Evolutionary conservation across 2,329 filamentous ascomycete species (phyloP).

Genomic region (Clonostachys rosea): DNA sequence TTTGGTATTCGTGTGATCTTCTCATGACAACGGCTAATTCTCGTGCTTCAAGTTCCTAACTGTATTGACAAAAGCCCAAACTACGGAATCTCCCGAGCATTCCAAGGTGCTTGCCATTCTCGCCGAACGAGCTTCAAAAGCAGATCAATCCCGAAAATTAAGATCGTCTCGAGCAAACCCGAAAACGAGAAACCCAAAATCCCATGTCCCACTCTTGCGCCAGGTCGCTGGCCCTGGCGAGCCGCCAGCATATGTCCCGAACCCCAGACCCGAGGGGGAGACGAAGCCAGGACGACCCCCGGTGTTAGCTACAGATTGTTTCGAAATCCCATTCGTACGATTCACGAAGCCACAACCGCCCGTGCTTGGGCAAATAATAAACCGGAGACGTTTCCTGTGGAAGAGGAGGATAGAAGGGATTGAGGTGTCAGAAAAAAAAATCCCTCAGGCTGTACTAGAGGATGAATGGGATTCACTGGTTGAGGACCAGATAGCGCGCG

Average conservation of each 20-base stretch:
- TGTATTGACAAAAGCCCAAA: conserved; percentile 30
- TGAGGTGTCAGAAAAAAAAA: conserved; percentile 21
- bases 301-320: no score
- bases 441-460: conserved; percentile 23
- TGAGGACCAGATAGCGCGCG: conserved; percentile 11
- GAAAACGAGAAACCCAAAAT: conserved; percentile 6
- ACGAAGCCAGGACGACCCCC: no score
- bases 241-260: conserved; percentile 41
- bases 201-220: conserved; percentile 21
- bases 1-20: no score
- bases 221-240: conserved; percentile 24
- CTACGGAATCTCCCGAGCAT: conserved; percentile 31
- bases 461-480: conserved; percentile 45
- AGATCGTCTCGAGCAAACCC: conserved; percentile 2
- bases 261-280: conserved; percentile 24
- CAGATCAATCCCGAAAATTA: conserved; percentile 9
- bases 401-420: conserved; percentile 30
- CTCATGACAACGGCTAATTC: background rate
- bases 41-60: conserved; percentile 28
- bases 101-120: conserved; percentile 34
- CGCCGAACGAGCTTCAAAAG: conserved; percentile 10
- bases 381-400: conserved; percentile 41
- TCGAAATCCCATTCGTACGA: conserved; percentile 59
- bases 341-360: conserved; percentile 60
- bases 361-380: conserved; percentile 52